These are phyloP conservation scores for Phytopythium helicoides DNA, from an alignment of 352 stramenopile species.

Conservation along the genomic window DNA sequence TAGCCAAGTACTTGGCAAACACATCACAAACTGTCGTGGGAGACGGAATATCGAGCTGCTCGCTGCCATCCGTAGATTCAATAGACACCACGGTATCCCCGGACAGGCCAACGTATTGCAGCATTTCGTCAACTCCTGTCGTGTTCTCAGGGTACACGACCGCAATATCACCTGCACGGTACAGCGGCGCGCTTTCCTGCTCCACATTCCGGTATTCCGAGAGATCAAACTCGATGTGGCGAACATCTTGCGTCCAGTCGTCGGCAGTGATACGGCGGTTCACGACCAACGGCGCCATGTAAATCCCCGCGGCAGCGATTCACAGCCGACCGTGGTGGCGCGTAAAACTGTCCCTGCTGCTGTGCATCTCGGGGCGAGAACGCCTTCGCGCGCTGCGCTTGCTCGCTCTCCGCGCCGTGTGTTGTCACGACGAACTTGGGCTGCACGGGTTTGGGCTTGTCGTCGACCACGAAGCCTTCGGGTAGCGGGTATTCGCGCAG, in stretches of 20 bases:
- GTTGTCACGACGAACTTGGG: constrained; percentile 44
- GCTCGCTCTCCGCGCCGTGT: constrained; percentile 13
- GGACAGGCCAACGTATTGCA: constrained; percentile 45
- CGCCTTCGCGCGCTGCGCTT: constrained; percentile 10
- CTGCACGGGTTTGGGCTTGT: constrained; percentile 50
- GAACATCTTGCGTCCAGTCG: constrained; percentile 82
- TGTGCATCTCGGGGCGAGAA: constrained; percentile 24
- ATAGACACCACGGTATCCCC: constrained; percentile 48
- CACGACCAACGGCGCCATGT: constrained; percentile 46
- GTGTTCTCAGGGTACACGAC: constrained; percentile 81
- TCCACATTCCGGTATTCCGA: neutral
- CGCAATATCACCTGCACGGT: constrained; percentile 66
- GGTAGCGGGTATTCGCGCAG: constrained; percentile 48
- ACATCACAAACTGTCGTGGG: constrained; percentile 57
- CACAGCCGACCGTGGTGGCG: constrained; percentile 40
- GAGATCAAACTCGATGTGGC: constrained; percentile 74
- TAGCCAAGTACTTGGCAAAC: constrained; percentile 84
- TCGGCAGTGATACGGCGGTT: constrained; percentile 65
- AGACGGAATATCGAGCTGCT: constrained; percentile 53
- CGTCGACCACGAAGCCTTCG: constrained; percentile 56
- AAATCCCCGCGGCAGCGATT: constrained; percentile 39
- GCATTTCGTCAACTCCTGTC: constrained; percentile 59
- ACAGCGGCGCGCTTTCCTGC: constrained; percentile 14
- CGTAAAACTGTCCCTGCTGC: constrained; percentile 54
- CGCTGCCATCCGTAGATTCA: constrained; percentile 28